Base-by-base conservation (phyloP, 2,329 filamentous ascomycete genomes). In the Paecilomyces variotii region DNA sequence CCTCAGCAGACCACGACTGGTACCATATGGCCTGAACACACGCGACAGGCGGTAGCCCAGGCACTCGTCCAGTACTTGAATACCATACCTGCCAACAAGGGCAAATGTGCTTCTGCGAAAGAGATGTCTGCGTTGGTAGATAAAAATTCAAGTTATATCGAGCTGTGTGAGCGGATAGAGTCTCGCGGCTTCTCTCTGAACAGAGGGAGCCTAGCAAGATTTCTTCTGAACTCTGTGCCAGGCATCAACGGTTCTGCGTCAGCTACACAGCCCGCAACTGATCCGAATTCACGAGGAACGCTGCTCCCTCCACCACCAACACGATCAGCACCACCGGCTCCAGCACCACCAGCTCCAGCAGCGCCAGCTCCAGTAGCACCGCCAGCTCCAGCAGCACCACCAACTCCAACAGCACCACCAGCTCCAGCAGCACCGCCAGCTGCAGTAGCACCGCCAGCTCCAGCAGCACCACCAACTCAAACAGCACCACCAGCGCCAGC, bases 121-220 rank as follows among this genome's bases (percentile, higher is more conserved):
- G 69, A 77, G 24, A 71, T 85, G 9, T 66, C 78, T 25, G 67
- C 65, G 1, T 74, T 84, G 39, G 72, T 86, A 7, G 73, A 83
- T 55, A 66, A 70, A 6, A 84, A 84, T 62, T 82, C 82, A 1
- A 81, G 77, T 2, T 85, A 85, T 61, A 77, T 79, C 59, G 75
- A 81, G 55, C 68, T 85, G 2, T 86, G 83, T 63, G 76, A 81
- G 60, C 72, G 74, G 53, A 68, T 85, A 4, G 83, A 86, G 61
- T 65, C 63, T 1, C 74, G 74, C 63, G 80, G 79, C 0, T 70
- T 83, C 14, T 72, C 68, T 32, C 72, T 85, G 34, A 79, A 84
- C 61, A 74, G 82, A 57, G 77, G 80, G 4, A 70, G 74, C 0
- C 81, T 86, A 63, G 83, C 83, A 10, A 76, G 79, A 61, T 76